phyloP scores from a whole-genome alignment of 1,284 basidiomycete genomes.

The Meira miltonrushii region DNA sequence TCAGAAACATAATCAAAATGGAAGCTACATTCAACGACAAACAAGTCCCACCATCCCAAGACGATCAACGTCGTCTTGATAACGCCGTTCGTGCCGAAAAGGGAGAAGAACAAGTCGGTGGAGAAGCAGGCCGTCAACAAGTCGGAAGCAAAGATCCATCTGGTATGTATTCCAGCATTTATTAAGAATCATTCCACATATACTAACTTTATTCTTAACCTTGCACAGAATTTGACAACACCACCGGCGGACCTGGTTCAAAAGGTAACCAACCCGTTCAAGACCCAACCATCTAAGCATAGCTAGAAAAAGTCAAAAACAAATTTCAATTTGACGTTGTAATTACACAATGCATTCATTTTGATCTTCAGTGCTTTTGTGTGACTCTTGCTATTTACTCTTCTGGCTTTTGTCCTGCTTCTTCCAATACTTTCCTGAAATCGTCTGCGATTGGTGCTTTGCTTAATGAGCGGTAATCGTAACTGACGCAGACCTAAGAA shows the following conservation, averaged over 20 bases:
- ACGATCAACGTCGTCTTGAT: constrained; percentile 25
- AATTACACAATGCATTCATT: too few relatives aligned
- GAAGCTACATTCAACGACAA: constrained; percentile 35
- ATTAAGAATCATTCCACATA: not conserved
- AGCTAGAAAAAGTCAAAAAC: not conserved
- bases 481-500: not conserved
- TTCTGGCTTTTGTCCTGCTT: not conserved
- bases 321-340: not conserved
- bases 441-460: constrained; percentile 11
- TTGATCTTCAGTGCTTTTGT: too few relatives aligned
- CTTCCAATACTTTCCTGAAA: constrained; percentile 10
- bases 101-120: constrained; percentile 30
- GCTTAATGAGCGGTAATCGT: constrained; percentile 6
- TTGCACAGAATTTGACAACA: constrained; percentile 26
- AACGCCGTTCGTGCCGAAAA: constrained; percentile 25
- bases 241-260: constrained; percentile 32
- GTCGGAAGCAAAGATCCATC: constrained; percentile 30
- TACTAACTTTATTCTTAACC: not conserved
- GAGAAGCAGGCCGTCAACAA: constrained; percentile 27
- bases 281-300: constrained; percentile 24
- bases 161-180: constrained; percentile 15
- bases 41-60: constrained; percentile 8
- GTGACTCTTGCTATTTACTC: too few relatives aligned
- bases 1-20: constrained; percentile 13
- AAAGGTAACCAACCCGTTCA: constrained; percentile 30